phyloP scores from a whole-genome alignment of 2,329 filamentous ascomycete genomes.

The Aspergillus sp. region DNA sequence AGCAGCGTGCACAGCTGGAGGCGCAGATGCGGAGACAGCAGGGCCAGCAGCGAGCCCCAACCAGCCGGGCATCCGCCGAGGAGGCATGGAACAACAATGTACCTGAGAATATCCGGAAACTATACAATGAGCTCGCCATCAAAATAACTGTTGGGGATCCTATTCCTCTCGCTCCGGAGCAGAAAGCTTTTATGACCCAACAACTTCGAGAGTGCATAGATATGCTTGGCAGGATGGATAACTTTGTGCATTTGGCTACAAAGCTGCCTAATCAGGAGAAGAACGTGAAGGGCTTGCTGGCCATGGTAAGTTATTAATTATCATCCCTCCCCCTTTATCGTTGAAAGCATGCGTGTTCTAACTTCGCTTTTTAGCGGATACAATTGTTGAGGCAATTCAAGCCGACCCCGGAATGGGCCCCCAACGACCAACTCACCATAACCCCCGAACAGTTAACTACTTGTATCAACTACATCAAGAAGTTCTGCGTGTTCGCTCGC shows the following conservation, averaged over 20 bases:
- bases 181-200: conserved; percentile 32
- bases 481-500: conserved; percentile 34
- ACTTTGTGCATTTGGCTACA: conserved; percentile 32
- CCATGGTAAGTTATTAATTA: conserved; percentile 24
- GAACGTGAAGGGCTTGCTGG: conserved; percentile 28
- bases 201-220: conserved; percentile 34
- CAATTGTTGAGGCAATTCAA: conserved; percentile 42
- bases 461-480: conserved; percentile 32
- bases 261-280: conserved; percentile 35
- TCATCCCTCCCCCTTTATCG: not conserved
- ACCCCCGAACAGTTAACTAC: conserved; percentile 30
- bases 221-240: conserved; percentile 37
- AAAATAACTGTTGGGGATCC: conserved; percentile 24
- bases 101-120: conserved; percentile 31
- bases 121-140: conserved; percentile 31
- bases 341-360: conserved; percentile 8
- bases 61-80: conserved; percentile 28
- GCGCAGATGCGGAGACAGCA: conserved; percentile 29
- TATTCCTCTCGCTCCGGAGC: conserved; percentile 30
- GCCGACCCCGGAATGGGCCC: conserved; percentile 30
- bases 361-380: conserved; percentile 25
- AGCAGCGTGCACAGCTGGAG: conserved; percentile 34
- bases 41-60: conserved; percentile 21
- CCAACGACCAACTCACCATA: conserved; percentile 40
- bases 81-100: conserved; percentile 32